Evolutionary conservation across 257 asterid species (phyloP), one percentile per base, ranked within the genome.

Genomic region (Solanum appendiculatum): DNA sequence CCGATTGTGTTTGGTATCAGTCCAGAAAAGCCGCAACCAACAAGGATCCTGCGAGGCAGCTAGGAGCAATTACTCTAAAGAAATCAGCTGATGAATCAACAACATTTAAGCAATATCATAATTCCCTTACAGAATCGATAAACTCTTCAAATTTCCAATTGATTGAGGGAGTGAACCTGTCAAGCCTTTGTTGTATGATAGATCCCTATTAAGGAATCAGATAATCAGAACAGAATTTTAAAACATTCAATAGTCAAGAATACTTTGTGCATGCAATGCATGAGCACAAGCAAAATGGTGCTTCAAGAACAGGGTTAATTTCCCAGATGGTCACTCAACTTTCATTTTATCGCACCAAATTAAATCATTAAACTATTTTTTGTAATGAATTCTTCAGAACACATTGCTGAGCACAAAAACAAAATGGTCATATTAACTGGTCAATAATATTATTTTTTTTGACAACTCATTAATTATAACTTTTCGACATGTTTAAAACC

Each of bases 11-110:
- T 25, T 4, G 99, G 99, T 87, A 96, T 93, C 8, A 29, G 83
- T 86, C 98, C 98, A 40, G 89, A 86, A 90, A 97, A 97, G 84
- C 98, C 92, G 68, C 99, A 95, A n/a, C 98, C 98, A 58, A 92
- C 92, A 8, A 95, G 93, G 82, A 91, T 89, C 89, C 98, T 97
- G 94, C 88, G 87, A 80, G 13, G 85, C 72, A 87, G 20, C 64
- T 48, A 82, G 42, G 20, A 63, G 85, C 14, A 86, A 86, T 73
- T 86, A 33, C 63, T 68, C 81, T 60, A 78, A 27, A 72, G 6
- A 81, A 48, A 48, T 11, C 29, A 48, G 42, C 11, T 29, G 20
- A 21, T 46, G 85, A 80, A 29, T 46, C 29, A 29, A 80, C 85
- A 42, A 63, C 75, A 9, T 60, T 40, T n/a, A 60, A 73, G 2